Evolutionary conservation across 1,284 basidiomycete genomes (phyloP), one percentile per base, ranked within the genome.

Genomic region (Apiotrichum veenhuisii): DNA sequence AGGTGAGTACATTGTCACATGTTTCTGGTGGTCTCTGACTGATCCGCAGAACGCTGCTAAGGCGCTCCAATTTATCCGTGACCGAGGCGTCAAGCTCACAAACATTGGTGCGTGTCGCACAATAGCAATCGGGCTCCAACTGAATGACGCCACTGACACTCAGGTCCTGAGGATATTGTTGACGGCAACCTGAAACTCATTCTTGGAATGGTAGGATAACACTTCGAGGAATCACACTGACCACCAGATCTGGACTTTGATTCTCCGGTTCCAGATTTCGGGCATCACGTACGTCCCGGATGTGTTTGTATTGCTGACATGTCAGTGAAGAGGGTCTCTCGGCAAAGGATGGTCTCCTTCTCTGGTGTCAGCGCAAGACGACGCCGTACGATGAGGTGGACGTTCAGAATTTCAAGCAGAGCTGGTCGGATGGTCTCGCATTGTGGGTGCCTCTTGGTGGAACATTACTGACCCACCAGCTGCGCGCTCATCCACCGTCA

Each of bases 321-420:
- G 12, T 70, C 77, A 96, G 93, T 69, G 92, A 95, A 81, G 95
- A 98, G 78, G 95, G 95, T 53, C 83, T 97, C 26, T 95, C 92
- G 8, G 95, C 95, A 1, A 94, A 95, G 75, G 96, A 98, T 74
- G 95, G 93, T 43, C 83, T 98, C 15, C 80, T 98, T 2, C 83
- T 98, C 1, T 98, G 95, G 95, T 97, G 94, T 80, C 95, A 98
- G 72, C 85, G 95, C 55, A 96, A 96, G 78, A 98, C 96, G 1
- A 85, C 84, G 30, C 86, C 87, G 0, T 98, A 98, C 78, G 58
- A 58, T n/a, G 90, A 94, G 66, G 94, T 98, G 20, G 80, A 96
- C 54, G 91, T 98, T 10, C 85, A 90, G 77, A 91, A 98, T 73
- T 98, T 98, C 73, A 90, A 90, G 18, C 75, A 84, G 42, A 93